Conservation (phyloP, 768 basidiomycete genomes). For the Leucocoprinus sp. region DNA sequence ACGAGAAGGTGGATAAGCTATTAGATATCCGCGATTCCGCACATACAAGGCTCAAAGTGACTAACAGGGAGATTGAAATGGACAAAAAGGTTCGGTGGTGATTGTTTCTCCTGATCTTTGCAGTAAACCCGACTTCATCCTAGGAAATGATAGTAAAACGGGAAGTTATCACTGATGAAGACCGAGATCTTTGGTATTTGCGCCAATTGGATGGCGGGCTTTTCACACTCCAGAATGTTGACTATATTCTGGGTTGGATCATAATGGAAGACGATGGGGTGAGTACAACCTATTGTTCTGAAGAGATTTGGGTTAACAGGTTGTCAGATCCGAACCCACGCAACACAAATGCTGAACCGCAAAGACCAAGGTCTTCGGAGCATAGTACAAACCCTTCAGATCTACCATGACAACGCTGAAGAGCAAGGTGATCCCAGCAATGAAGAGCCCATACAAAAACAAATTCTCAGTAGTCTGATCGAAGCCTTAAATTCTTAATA, state of each 20-base stretch:
- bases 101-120: background rate
- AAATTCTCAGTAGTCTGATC: slow-evolving; percentile 64
- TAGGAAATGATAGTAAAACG: slow-evolving; percentile 51
- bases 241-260: slow-evolving; percentile 93
- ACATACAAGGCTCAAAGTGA: slow-evolving; percentile 44
- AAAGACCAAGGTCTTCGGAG: slow-evolving; percentile 64
- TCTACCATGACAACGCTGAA: slow-evolving; percentile 69
- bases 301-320: background rate
- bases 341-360: slow-evolving; percentile 65
- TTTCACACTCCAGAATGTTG: slow-evolving; percentile 83
- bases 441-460: slow-evolving; percentile 47
- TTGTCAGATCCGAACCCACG: slow-evolving; percentile 68
- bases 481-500: slow-evolving; percentile 36
- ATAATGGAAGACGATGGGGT: slow-evolving; percentile 99
- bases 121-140: background rate
- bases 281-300: slow-evolving; percentile 19
- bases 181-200: slow-evolving; percentile 79
- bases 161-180: slow-evolving; percentile 49
- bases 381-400: slow-evolving; percentile 60
- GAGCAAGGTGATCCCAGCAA: slow-evolving; percentile 29
- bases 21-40: slow-evolving; percentile 79
- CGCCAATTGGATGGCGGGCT: slow-evolving; percentile 80
- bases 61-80: slow-evolving; percentile 58
- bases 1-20: slow-evolving; percentile 92
- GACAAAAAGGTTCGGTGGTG: slow-evolving; percentile 51